Evolutionary conservation across 192 early-diverging fungal genomes (phyloP).

Genomic region (Pilobolus umbonatus): DNA sequence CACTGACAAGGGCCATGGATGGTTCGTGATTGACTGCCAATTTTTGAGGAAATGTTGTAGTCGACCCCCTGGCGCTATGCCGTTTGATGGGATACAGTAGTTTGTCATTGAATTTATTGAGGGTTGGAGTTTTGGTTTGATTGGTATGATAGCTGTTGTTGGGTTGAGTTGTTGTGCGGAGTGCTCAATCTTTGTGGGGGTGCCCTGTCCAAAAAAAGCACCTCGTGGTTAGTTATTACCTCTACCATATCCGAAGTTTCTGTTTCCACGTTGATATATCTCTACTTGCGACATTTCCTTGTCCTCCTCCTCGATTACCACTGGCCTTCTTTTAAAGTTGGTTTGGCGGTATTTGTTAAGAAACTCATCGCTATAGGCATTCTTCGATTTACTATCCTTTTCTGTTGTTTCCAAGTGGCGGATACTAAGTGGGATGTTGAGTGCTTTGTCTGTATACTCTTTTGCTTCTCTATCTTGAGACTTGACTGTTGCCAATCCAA

Average conservation of each 20-base stretch:
- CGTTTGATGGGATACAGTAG: background rate
- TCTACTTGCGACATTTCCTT: too few relatives aligned
- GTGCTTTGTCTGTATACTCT: background rate
- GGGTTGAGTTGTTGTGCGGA: background rate
- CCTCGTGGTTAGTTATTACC: too few relatives aligned
- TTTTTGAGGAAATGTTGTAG: background rate
- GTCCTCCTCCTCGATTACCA: background rate
- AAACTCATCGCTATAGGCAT: too few relatives aligned
- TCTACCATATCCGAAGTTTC: too few relatives aligned
- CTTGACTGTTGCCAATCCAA: background rate
- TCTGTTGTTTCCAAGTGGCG: background rate
- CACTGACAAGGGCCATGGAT: background rate
- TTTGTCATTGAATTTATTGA: background rate
- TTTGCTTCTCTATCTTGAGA: background rate
- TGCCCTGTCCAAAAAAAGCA: background rate
- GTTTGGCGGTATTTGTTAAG: too few relatives aligned
- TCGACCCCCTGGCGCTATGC: background rate
- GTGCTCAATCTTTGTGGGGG: background rate
- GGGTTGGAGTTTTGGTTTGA: background rate
- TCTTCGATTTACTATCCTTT: too few relatives aligned
- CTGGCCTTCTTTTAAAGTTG: too few relatives aligned
- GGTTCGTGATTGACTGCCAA: background rate
- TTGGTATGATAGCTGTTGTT: background rate
- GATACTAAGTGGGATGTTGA: background rate
- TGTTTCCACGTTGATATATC: too few relatives aligned